Base-by-base conservation (phyloP, 257 asterid species). In the Solanum pimpinellifolium region DNA sequence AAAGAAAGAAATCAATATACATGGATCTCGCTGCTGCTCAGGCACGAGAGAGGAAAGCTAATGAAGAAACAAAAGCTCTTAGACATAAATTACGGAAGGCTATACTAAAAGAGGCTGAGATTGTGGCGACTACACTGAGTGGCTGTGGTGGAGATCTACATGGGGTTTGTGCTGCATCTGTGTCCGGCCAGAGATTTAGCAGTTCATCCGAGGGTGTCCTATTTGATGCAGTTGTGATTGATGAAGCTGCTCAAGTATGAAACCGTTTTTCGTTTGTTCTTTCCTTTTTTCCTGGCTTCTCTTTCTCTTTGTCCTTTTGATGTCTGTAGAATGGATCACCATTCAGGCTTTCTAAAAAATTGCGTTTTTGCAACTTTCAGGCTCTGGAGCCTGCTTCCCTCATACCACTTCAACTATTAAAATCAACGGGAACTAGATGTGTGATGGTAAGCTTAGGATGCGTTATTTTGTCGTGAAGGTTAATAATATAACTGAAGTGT, bases 181-280 rank as follows among this genome's bases (percentile, higher is more conserved):
- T 91, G 83, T 90, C 94, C 68, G 90, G 92, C 91, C 96, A 95
- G 89, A 97, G 92, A 88, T 97, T 97, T 91, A 86, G 91, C 85
- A 88, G 89, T 88, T 89, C 98, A 87, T 90, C 94, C 70, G 99
- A 96, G 87, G 90, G 90, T 90, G 86, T 92, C 85, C 91, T 97
- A 65, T 97, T 97, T 92, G 99, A 97, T 92, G 99, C 99, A 80
- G 96, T 97, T 91, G 96, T 97, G 91, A 94, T 97, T 90, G 99
- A 97, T 93, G 99, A 97, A 95, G 99, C 99, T 39, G 99, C 99
- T 86, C 99, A 97, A 90, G 99, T 97, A 92, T 82, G 90, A 27
- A 62, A 11, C 80, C 62, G 68, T 86, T 83, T 84, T 65, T 66
- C 72, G 42, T 65, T 72, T 84, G 62, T 77, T 84, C 76, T 75